Percentiles rank a stretch among this genome's conserved stretches.
Evolutionary conservation across 805 yeast genomes (phyloP).

Genomic region (Kluyveromyces aestuarii): DNA sequence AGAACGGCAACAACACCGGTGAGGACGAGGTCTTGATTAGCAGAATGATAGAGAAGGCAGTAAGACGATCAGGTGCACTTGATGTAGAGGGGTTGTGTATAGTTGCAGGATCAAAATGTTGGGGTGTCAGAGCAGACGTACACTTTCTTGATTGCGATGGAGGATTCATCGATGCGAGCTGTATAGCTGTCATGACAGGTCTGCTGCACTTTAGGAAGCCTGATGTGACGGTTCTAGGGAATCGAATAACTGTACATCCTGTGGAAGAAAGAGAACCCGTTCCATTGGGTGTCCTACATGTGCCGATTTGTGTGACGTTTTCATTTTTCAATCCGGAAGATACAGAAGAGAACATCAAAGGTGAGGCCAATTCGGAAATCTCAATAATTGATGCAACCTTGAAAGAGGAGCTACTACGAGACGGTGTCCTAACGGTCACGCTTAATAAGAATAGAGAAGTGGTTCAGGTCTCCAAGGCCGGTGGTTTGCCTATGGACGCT

Average conservation of each 20-base stretch:
- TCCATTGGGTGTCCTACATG: slow-evolving; percentile 73
- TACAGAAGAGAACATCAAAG: slow-evolving; percentile 61
- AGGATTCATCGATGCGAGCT: slow-evolving; percentile 81
- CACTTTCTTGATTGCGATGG: slow-evolving; percentile 90
- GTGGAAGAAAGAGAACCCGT: slow-evolving; percentile 79
- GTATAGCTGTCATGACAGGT: slow-evolving; percentile 84
- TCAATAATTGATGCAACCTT: slow-evolving; percentile 66
- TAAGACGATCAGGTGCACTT: slow-evolving; percentile 80
- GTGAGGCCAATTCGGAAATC: slow-evolving; percentile 50
- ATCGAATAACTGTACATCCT: slow-evolving; percentile 57
- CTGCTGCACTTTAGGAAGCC: slow-evolving; percentile 77
- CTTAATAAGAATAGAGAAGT: slow-evolving; percentile 84
- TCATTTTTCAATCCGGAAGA: slow-evolving; percentile 69
- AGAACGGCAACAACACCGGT: slow-evolving; percentile 55
- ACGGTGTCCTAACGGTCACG: slow-evolving; percentile 77
- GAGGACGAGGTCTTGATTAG: slow-evolving; percentile 75
- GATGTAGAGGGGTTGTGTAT: slow-evolving; percentile 89
- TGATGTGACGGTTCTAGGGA: slow-evolving; percentile 65
- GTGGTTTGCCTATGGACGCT: slow-evolving; percentile 81
- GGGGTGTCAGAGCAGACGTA: slow-evolving; percentile 86
- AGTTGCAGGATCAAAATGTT: slow-evolving; percentile 81
- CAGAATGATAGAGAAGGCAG: slow-evolving; percentile 83
- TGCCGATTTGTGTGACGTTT: slow-evolving; percentile 84
- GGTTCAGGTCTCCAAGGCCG: slow-evolving; percentile 84
- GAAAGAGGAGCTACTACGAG: slow-evolving; percentile 67